Conservation (phyloP, 2,329 filamentous ascomycete genomes). For the Aspergillus cejpii region DNA sequence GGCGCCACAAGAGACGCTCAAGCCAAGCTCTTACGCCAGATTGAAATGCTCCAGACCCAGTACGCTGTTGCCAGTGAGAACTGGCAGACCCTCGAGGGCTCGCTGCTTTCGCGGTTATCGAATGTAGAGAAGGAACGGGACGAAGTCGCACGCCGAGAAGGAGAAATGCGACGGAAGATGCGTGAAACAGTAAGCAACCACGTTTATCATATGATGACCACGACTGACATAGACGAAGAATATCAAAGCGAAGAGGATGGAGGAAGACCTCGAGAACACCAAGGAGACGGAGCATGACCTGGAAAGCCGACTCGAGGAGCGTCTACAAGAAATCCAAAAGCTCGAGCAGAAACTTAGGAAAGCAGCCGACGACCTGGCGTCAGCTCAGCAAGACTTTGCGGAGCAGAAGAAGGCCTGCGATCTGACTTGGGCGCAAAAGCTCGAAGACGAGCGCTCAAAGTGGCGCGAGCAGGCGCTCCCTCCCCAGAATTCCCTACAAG, state of each 20-base stretch:
- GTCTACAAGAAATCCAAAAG: conserved; percentile 53
- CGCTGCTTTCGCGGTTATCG: conserved; percentile 67
- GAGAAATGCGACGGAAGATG: conserved; percentile 80
- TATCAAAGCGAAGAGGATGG: conserved; percentile 58
- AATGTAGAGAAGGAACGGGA: conserved; percentile 85
- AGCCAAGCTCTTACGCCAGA: conserved; percentile 82
- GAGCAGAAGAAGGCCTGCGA: conserved; percentile 56
- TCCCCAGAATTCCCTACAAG: conserved; percentile 32
- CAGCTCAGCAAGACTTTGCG: conserved; percentile 51
- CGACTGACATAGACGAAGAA: conserved; percentile 45
- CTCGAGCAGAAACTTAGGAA: conserved; percentile 38
- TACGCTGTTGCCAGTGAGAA: conserved; percentile 92
- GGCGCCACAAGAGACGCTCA: conserved; percentile 75
- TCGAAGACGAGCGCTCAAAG: conserved; percentile 60
- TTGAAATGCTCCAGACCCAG: conserved; percentile 92
- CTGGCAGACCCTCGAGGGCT: conserved; percentile 93
- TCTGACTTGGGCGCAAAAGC: conserved; percentile 49
- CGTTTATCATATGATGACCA: background rate
- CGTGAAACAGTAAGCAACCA: conserved; percentile 64
- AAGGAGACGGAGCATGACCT: conserved; percentile 38
- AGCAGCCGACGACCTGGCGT: conserved; percentile 57
- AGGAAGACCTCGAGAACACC: conserved; percentile 74
- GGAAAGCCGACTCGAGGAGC: conserved; percentile 54
- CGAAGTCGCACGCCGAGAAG: conserved; percentile 74
- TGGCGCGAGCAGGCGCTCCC: conserved; percentile 47